Evolutionary conservation across 2,329 filamentous ascomycete genomes (phyloP).

Genomic region (Gyromitra esculenta): DNA sequence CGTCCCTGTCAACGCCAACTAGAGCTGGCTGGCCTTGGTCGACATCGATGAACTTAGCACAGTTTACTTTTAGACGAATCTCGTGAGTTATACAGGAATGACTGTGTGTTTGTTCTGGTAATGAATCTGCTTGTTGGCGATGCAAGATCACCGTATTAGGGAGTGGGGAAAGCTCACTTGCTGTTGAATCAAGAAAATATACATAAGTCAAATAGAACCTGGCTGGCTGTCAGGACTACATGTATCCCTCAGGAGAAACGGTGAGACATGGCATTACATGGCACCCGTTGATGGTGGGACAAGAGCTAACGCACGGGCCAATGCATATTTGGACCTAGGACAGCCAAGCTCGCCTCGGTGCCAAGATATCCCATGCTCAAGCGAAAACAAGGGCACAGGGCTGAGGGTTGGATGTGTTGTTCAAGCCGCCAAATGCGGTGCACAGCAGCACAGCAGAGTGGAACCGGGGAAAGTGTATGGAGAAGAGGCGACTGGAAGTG

Average conservation of each 20-base stretch:
- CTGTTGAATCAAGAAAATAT: no score
- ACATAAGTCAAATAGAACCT: background rate
- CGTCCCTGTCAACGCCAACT: no score
- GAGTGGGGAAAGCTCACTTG: background rate
- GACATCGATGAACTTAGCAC: no score
- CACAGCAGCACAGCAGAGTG: conserved; percentile 1
- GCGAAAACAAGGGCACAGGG: conserved; percentile 34
- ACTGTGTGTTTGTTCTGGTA: no score
- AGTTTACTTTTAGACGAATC: no score
- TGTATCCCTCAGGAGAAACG: background rate
- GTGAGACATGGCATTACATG: background rate
- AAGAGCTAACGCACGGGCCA: conserved; percentile 14
- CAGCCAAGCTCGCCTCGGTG: background rate
- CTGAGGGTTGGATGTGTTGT: conserved; percentile 36
- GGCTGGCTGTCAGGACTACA: background rate
- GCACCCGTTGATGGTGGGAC: background rate
- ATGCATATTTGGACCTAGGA: conserved; percentile 11
- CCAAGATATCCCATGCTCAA: conserved; percentile 3
- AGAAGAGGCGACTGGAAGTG: background rate
- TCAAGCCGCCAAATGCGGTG: conserved; percentile 25
- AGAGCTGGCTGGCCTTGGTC: no score
- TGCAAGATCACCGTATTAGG: background rate
- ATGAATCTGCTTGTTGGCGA: no score
- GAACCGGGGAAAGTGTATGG: conserved; percentile 28
- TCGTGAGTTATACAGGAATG: no score